Evolutionary conservation across 805 yeast genomes (phyloP), one percentile per base, ranked within the genome.

Genomic region (Lipomyces yamanashiensis): DNA sequence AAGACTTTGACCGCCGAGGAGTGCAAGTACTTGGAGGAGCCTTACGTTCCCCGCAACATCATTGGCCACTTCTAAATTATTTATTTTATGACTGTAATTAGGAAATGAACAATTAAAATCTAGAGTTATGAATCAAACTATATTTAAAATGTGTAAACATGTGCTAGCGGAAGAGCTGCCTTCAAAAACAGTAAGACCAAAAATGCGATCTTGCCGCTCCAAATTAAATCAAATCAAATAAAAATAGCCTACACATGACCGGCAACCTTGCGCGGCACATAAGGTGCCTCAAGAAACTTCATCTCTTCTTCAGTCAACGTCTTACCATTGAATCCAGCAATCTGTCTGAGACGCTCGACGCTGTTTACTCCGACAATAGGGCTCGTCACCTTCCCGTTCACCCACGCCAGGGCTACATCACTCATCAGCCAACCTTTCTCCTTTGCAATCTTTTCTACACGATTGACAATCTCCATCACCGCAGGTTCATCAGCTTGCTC

Each of bases 351-450:
- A 61, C 89, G 78, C 70, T 77, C 78, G 19, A 74, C 77, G 21
- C 78, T 77, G 70, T 76, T 79, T 59, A 85, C 64, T 1, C 89
- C 89, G 12, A 85, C 80, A 63, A 86, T 84, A 15, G 89, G 89
- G 43, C 71, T 67, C 40, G 77, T 72, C 7, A 86, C 87, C 69
- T 85, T 85, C 54, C 74, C 55, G 1, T 84, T 41, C 0, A 79
- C 80, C 87, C 87, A 86, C 2, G 87, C 84, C 2, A 79, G 76
- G 1, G 87, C 75, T 23, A 86, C 74, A 15, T 75, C 75, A 2
- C 87, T 83, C 89, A 86, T 85, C 0, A 82, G 69, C 10, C 80
- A 81, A 10, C 70, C 74, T 58, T 76, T 74, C 63, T 81, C 79
- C 59, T 79, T 76, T 1, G 90, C 80, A 5, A 87, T 19, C 67